Evolutionary conservation across 1,139 yeast species (phyloP).

Genomic region (Kodamaea fungicola): DNA sequence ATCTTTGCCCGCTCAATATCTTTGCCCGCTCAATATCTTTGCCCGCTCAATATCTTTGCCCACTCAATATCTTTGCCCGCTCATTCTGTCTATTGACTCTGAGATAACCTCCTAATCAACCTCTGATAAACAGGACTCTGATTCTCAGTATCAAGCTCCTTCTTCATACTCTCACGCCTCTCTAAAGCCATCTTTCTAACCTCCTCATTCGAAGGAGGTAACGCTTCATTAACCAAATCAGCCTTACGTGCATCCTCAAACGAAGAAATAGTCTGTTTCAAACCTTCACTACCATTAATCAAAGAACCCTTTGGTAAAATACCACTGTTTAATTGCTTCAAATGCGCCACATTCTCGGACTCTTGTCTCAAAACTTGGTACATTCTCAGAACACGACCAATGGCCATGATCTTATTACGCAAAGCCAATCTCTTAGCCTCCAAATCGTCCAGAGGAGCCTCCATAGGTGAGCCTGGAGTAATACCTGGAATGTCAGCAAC

Average conservation of each 20-base stretch:
- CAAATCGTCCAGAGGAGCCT: conserved; percentile 11
- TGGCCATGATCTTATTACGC: conserved; percentile 88
- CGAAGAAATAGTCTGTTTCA: conserved; percentile 62
- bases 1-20: too few species aligned
- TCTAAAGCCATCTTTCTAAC: conserved; percentile 44
- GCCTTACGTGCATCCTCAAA: conserved; percentile 86
- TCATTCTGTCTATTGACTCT: conserved; percentile 8
- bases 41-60: too few species aligned
- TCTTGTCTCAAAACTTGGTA: conserved; percentile 87
- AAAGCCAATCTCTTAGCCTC: conserved; percentile 59
- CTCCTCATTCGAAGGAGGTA: conserved; percentile 80
- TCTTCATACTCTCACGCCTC: conserved; percentile 36
- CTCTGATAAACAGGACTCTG: conserved; percentile 41
- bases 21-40: too few species aligned
- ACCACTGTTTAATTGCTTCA: conserved; percentile 66
- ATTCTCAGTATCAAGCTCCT: conserved; percentile 39
- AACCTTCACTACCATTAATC: conserved; percentile 78
- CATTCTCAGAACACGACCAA: conserved; percentile 93
- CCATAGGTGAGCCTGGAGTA: conserved; percentile 7
- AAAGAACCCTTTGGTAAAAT: conserved; percentile 83
- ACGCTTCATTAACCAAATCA: conserved; percentile 78
- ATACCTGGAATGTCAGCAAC: conserved; percentile 1
- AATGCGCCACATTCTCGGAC: conserved; percentile 79
- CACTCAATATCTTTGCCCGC: too few species aligned
- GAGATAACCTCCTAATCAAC: conserved; percentile 40